Evolutionary conservation across 306 rosid genomes (phyloP), one percentile per base, ranked within the genome.

Genomic region (Aeschynomene evenia): DNA sequence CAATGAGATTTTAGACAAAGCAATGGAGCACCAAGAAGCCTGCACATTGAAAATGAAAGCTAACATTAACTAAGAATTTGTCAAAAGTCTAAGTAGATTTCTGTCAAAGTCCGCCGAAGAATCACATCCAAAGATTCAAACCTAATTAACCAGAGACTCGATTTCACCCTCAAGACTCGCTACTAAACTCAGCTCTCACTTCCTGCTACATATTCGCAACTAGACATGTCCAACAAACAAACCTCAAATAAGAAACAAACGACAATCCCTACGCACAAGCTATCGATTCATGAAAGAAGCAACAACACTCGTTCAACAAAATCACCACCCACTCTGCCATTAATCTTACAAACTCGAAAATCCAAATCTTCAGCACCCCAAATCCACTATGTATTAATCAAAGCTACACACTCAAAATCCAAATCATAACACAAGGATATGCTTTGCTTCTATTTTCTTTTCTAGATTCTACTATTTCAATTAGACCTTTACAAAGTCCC

Each of bases 21-120:
- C 39, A 16, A 70, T 20, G 42, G 69, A 64, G 51, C 10, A 45
- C 61, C 74, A 66, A 62, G 63, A 29, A 59, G 33, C 59, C 42
- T 16, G 50, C 19, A 14, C 31, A 34, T 63, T 48, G 16, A 55
- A 48, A 63, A 71, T 26, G 29, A 80, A 65, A 75, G 33, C 23
- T 24, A 5, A 23, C 71, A 61, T 22, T 15, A 59, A 69, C 49
- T 6, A 50, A 19, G 12, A 4, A 52, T 15, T 19, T 15, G 56
- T 33, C 43, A 15, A 36, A 43, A 45, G 49, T 11, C 11, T 43
- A 19, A 12, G 23, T 5, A 7, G 34, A 14, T 36, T 64, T 50
- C 33, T 11, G 29, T n/a, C n/a, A n/a, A n/a, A n/a, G n/a, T n/a
- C n/a, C 13, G 52, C 53, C 22, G 7, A 37, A 20, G 2, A 19